These are phyloP conservation scores for Ascochyta clinopodiicola DNA, from an alignment of 2,329 filamentous ascomycete species.

Conservation along the genomic window DNA sequence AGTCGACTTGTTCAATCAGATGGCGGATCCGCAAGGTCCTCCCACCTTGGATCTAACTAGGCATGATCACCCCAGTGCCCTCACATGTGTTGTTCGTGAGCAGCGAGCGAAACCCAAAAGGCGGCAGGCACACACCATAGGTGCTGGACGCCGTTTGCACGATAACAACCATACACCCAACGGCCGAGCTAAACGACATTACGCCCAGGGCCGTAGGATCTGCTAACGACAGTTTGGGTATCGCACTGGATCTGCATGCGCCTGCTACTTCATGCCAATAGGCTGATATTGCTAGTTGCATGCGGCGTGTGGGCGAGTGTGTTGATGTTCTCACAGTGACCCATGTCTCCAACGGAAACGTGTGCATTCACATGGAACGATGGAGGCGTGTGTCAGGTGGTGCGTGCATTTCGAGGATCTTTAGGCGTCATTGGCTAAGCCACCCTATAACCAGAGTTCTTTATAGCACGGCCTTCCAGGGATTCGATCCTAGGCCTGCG, in stretches of 20 bases:
- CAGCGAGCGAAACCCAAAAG: neutral
- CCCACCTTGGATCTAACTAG: neutral
- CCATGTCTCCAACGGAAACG: neutral
- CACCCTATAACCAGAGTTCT: neutral
- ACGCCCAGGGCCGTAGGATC: neutral
- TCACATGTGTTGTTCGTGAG: neutral
- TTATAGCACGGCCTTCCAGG: neutral
- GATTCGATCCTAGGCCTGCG: neutral
- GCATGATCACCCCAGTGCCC: neutral
- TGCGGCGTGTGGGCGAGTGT: neutral
- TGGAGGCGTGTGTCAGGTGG: neutral
- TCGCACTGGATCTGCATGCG: slow-evolving; percentile 3
- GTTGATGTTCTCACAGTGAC: neutral
- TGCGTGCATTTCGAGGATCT: neutral
- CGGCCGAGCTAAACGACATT: neutral
- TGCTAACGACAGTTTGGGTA: slow-evolving; percentile 2
- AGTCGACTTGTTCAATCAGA: neutral
- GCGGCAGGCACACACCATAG: neutral
- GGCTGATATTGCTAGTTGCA: neutral
- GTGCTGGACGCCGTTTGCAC: neutral
- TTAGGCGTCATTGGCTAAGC: neutral
- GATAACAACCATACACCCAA: neutral
- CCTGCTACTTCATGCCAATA: slow-evolving; percentile 6
- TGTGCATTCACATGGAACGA: neutral
- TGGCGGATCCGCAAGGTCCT: neutral